phyloP scores from a whole-genome alignment of 108 stramenopile species.

The Epithemia pelagica region DNA sequence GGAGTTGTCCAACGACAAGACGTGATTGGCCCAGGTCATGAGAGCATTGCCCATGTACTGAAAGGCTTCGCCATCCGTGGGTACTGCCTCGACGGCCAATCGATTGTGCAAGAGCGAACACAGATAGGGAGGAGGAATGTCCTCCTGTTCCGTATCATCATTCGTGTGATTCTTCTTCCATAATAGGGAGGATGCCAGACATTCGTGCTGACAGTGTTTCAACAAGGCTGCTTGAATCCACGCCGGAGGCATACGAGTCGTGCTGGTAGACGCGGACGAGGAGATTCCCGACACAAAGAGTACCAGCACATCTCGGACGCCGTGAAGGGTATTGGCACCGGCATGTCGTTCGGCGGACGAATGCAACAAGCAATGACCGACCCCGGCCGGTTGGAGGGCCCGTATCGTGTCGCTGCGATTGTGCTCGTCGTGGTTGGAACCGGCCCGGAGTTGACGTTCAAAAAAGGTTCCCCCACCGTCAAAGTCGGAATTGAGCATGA shows the following conservation, averaged over 20 bases:
- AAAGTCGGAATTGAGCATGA: slow-evolving; percentile 54
- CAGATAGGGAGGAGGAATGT: slow-evolving; percentile 6
- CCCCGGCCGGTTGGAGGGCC: slow-evolving; percentile 41
- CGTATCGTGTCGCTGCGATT: background rate
- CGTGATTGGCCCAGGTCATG: slow-evolving; percentile 19
- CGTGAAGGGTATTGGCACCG: slow-evolving; percentile 39
- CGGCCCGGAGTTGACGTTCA: slow-evolving; percentile 39
- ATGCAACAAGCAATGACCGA: slow-evolving; percentile 51
- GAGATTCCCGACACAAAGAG: slow-evolving; percentile 45
- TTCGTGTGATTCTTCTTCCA: background rate
- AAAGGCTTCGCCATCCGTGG: slow-evolving; percentile 58
- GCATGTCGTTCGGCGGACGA: slow-evolving; percentile 54
- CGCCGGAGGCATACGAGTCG: background rate
- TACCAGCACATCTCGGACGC: slow-evolving; percentile 64
- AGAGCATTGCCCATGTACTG: slow-evolving; percentile 59
- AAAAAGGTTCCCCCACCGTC: slow-evolving; percentile 67
- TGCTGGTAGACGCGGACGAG: background rate
- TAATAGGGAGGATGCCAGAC: background rate
- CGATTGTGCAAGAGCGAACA: slow-evolving; percentile 46
- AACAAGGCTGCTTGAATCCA: slow-evolving; percentile 1
- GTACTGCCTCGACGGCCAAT: slow-evolving; percentile 34
- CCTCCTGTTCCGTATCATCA: background rate
- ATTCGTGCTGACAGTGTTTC: slow-evolving; percentile 12
- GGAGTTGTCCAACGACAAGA: background rate
- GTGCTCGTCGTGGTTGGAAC: background rate